phyloP scores from a whole-genome alignment of 306 rosid genomes.

The Prunus mira region DNA sequence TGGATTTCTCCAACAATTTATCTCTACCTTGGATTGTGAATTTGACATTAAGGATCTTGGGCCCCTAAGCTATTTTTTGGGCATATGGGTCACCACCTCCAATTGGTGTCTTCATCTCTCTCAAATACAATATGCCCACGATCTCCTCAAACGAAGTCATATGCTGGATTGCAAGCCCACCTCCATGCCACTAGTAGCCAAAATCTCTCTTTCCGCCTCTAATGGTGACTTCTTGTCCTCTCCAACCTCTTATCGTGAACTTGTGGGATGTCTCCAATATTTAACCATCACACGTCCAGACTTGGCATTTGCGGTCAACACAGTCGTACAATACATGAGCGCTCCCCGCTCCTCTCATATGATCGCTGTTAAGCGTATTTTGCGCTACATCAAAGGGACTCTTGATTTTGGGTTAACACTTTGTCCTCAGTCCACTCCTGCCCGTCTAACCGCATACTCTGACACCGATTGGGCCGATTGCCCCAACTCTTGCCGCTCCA shows the following conservation, averaged over 20 bases:
- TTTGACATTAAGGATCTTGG: background rate
- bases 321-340: background rate
- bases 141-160: background rate
- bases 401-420: too few relatives aligned
- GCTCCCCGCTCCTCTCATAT: too few relatives aligned
- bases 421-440: background rate
- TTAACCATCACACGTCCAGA: background rate
- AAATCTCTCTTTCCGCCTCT: accelerated
- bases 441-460: background rate
- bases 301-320: background rate
- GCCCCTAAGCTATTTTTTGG: background rate
- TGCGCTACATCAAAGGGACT: too few relatives aligned
- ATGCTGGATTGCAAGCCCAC: background rate
- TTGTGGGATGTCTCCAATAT: background rate
- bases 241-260: background rate
- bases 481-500: background rate
- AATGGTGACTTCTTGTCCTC: background rate
- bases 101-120: background rate
- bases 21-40: background rate
- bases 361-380: too few relatives aligned
- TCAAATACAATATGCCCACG: background rate
- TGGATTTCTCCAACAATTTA: background rate
- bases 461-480: background rate
- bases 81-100: background rate
- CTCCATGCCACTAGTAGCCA: background rate